Conservation (phyloP, 208 protist genomes). For the Trypanosoma cruzi region DNA sequence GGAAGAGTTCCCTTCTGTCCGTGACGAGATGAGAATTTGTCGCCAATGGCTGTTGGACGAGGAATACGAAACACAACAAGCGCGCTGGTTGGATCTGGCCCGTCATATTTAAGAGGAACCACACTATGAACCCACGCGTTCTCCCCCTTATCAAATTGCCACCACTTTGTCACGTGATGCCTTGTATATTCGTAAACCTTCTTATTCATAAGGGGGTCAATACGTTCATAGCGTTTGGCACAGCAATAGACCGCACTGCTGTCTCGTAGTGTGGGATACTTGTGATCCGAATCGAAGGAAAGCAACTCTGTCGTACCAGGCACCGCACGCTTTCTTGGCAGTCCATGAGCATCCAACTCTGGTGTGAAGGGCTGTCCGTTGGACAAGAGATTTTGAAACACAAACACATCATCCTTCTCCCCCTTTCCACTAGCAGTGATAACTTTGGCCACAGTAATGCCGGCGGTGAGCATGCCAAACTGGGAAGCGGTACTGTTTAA, state of each 20-base stretch:
- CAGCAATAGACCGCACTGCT: slow-evolving; percentile 85
- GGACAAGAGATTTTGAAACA: slow-evolving; percentile 85
- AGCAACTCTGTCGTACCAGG: slow-evolving; percentile 47
- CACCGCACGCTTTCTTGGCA: slow-evolving; percentile 63
- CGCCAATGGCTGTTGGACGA: slow-evolving; percentile 98
- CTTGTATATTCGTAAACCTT: slow-evolving; percentile 83
- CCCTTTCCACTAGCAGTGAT: slow-evolving; percentile 57
- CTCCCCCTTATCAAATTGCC: slow-evolving; percentile 93
- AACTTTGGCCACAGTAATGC: slow-evolving; percentile 93
- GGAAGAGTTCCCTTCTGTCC: slow-evolving; percentile 99
- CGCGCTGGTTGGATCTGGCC: slow-evolving; percentile 78
- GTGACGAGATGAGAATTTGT: slow-evolving; percentile 99
- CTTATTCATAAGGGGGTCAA: slow-evolving; percentile 77
- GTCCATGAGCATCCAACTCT: slow-evolving; percentile 70
- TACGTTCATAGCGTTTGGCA: slow-evolving; percentile 69
- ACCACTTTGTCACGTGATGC: slow-evolving; percentile 85
- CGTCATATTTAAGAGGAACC: slow-evolving; percentile 82
- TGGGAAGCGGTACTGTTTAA: slow-evolving; percentile 98
- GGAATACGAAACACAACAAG: slow-evolving; percentile 91
- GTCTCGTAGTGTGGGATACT: slow-evolving; percentile 65
- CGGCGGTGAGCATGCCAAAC: slow-evolving; percentile 97
- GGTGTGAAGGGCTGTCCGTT: slow-evolving; percentile 66
- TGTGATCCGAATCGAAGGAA: slow-evolving; percentile 81
- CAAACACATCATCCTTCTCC: slow-evolving; percentile 66
- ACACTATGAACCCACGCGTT: slow-evolving; percentile 91